phyloP scores from a whole-genome alignment of 2,329 filamentous ascomycete genomes.

The Ophiostoma quercus region DNA sequence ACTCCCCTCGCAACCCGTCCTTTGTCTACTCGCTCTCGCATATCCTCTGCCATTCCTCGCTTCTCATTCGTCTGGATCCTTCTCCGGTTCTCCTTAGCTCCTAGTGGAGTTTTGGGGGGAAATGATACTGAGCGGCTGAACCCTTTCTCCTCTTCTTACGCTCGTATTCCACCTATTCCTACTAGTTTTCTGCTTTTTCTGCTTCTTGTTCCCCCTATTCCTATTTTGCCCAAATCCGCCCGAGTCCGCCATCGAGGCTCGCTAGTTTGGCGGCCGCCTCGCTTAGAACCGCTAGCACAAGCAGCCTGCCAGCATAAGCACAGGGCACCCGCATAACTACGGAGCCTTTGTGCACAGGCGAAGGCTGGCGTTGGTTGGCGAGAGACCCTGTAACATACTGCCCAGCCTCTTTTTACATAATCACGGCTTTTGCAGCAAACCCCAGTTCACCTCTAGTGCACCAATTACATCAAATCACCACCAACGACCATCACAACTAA shows the following conservation, averaged over 20 bases:
- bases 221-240: conserved; percentile 5
- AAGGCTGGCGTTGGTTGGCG: too few relatives aligned
- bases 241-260: conserved; percentile 4
- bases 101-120: not conserved
- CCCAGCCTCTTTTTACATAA: not conserved
- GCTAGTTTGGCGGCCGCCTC: conserved; percentile 13
- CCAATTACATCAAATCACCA: conserved; percentile 29
- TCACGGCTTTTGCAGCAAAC: not conserved
- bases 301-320: not conserved
- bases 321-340: not conserved
- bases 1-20: not conserved
- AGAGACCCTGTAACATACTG: too few relatives aligned
- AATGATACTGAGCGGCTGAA: not conserved
- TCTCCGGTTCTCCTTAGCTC: not conserved
- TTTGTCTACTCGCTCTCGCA: not conserved
- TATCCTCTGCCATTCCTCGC: not conserved
- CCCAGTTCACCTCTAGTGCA: too few relatives aligned
- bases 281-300: not conserved
- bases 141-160: not conserved
- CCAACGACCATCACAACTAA: not conserved
- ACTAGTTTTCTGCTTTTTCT: not conserved
- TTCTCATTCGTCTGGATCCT: not conserved
- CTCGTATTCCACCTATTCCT: not conserved
- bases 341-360: not conserved
- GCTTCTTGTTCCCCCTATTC: not conserved